Evolutionary conservation across 495 filamentous ascomycete species (phyloP).

Genomic region (Lindgomyces ingoldianus): DNA sequence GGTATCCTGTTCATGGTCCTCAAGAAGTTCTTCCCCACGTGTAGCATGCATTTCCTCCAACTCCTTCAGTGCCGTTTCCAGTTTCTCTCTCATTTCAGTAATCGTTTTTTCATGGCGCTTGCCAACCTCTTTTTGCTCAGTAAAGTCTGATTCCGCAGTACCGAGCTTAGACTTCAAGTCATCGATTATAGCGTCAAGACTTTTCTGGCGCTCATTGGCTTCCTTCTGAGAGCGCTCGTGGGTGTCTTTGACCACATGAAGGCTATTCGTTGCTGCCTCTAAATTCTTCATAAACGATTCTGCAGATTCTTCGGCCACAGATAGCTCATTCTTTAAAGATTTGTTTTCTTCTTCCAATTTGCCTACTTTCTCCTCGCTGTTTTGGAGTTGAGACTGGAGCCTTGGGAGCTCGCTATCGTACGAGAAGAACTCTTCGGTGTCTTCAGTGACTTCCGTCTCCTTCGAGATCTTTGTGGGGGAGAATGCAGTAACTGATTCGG

Average conservation of each 20-base stretch:
- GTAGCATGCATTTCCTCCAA: conserved; percentile 36
- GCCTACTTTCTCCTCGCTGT: conserved; percentile 39
- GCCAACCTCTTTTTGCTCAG: conserved; percentile 12
- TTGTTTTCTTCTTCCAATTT: conserved; percentile 40
- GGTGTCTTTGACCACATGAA: conserved; percentile 37
- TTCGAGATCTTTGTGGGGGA: conserved; percentile 17
- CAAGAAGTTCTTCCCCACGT: conserved; percentile 30
- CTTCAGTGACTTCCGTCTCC: conserved; percentile 43
- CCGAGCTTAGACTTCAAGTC: conserved; percentile 55
- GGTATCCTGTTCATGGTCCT: conserved; percentile 30
- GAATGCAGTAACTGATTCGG: conserved; percentile 33
- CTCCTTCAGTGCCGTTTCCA: conserved; percentile 40
- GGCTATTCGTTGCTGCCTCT: conserved; percentile 38
- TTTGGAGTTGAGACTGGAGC: conserved; percentile 48
- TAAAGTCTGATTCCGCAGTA: conserved; percentile 64
- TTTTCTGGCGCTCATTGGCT: conserved; percentile 17
- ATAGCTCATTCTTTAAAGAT: conserved; percentile 41
- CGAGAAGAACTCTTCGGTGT: conserved; percentile 82
- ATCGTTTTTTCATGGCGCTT: conserved; percentile 22
- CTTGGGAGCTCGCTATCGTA: conserved; percentile 76
- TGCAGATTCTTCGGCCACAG: conserved; percentile 43
- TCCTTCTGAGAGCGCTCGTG: conserved; percentile 34
- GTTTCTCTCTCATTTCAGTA: conserved; percentile 30
- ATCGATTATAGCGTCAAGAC: conserved; percentile 28
- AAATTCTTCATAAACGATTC: conserved; percentile 41